These are phyloP conservation scores for Aphanomyces astaci DNA, from an alignment of 352 stramenopile genomes.

Conservation along the genomic window DNA sequence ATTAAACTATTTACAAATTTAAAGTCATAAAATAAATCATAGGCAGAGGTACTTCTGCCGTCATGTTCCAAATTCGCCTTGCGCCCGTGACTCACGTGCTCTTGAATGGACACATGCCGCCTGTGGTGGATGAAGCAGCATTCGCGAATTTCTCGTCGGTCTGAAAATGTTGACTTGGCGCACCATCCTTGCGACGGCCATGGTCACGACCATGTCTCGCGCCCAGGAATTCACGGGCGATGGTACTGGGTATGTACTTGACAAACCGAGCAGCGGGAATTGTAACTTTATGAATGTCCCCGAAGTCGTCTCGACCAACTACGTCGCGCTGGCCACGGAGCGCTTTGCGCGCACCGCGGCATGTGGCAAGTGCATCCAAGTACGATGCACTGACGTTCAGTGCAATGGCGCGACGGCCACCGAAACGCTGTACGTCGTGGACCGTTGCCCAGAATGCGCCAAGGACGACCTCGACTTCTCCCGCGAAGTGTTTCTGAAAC, in stretches of 20 bases:
- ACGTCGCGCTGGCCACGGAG: constrained; percentile 49
- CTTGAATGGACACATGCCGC: not conserved
- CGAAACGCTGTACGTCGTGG: constrained; percentile 57
- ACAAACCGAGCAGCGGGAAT: constrained; percentile 37
- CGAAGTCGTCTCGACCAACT: constrained; percentile 37
- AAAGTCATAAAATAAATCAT: no score
- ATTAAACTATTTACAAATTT: no score
- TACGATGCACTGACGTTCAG: constrained; percentile 40
- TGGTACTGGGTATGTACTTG: constrained; percentile 48
- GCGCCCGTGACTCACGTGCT: not conserved
- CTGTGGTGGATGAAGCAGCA: not conserved
- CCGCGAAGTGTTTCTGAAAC: constrained; percentile 33
- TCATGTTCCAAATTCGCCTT: not conserved
- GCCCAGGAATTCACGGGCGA: constrained; percentile 13
- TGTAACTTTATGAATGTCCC: constrained; percentile 30
- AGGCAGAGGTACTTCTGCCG: no score
- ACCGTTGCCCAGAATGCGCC: constrained; percentile 50
- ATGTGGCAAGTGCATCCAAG: constrained; percentile 36
- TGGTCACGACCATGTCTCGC: not conserved
- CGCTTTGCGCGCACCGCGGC: constrained; percentile 18
- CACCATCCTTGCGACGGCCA: not conserved
- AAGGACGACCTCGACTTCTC: constrained; percentile 52
- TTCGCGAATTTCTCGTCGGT: not conserved
- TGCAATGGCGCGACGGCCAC: constrained; percentile 26
- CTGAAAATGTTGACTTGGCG: not conserved